Base-by-base conservation (phyloP, 257 asterid species). In the Agastache rugosa region DNA sequence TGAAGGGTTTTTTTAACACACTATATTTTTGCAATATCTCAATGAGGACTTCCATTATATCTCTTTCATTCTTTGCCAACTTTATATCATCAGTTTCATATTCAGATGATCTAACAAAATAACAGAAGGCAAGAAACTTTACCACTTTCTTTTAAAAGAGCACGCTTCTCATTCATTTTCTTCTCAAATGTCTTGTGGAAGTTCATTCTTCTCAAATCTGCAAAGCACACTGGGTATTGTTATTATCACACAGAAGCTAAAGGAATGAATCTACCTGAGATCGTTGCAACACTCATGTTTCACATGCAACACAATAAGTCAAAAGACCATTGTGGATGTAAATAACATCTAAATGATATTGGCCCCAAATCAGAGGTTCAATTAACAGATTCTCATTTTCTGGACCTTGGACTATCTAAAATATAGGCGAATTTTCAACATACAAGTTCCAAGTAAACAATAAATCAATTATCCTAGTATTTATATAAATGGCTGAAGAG, bases 111-210 rank as follows among this genome's bases (percentile, higher is more conserved):
- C n/a, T 56, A 25, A 45, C 62, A 39, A 45, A 73, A 25, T 45
- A 64, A 66, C 47, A 22, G 44, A 75, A 44, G 47, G 60, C 20
- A 45, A 56, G 73, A 78, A 82, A 55, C 29, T 4, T 63, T 88
- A 95, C 99, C 99, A 69, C 99, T 95, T 84, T 88, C 87, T 81
- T 87, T 90, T 68, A 95, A 72, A 79, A 83, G 91, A 12, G 74
- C 84, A 48, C 75, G 96, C 87, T 85, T 95, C 87, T 91, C 96
- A 58, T 83, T 77, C 82, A 92, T 92, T 90, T 95, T 95, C 90
- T 86, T 90, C 87, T 92, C 91, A 83, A 92, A 95, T 68, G 68
- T 87, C 81, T 92, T 92, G 63, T 83, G 89, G 87, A 90, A 83
- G 84, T 87, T 93, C 76, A 75, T 87, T 82, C 83, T 85, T 79